Evolutionary conservation across 257 asterid genomes (phyloP).

Genomic region (Eucommia ulmoides): DNA sequence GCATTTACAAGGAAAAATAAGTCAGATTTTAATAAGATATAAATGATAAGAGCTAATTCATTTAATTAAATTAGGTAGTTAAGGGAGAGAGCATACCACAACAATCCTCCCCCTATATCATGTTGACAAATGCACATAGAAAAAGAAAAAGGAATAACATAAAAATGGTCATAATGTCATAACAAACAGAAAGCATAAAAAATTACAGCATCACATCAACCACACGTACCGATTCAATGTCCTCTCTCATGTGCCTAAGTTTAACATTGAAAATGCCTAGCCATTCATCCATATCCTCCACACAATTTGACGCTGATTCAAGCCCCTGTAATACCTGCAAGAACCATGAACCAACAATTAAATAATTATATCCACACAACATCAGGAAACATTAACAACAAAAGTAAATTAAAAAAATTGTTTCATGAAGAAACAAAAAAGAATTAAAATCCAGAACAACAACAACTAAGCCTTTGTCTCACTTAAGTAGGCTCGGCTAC

Average conservation of each 20-base stretch:
- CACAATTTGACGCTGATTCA: slow-evolving; percentile 68
- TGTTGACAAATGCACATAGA: neutral
- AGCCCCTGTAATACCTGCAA: slow-evolving; percentile 82
- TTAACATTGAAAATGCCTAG: slow-evolving; percentile 82
- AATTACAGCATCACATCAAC: too few species aligned
- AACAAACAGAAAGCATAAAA: too few species aligned
- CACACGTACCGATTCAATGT: slow-evolving; percentile 81
- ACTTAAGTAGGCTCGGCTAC: too few species aligned
- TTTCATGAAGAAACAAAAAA: too few species aligned
- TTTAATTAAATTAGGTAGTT: neutral
- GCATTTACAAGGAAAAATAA: too few species aligned
- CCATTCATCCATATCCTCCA: slow-evolving; percentile 99
- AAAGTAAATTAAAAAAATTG: too few species aligned
- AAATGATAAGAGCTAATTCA: too few species aligned
- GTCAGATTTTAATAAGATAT: too few species aligned
- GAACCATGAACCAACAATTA: slow-evolving; percentile 11
- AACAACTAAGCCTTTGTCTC: too few species aligned
- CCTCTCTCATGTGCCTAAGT: slow-evolving; percentile 99
- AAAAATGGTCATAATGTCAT: too few species aligned
- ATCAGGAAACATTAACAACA: neutral
- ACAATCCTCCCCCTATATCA: neutral
- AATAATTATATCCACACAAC: neutral
- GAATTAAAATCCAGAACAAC: too few species aligned
- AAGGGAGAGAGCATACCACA: neutral
- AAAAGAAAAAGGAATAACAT: too few species aligned